These are phyloP conservation scores for Paraphaeosphaeria sporulosa DNA, from an alignment of 2,329 filamentous ascomycete genomes.

Conservation along the genomic window DNA sequence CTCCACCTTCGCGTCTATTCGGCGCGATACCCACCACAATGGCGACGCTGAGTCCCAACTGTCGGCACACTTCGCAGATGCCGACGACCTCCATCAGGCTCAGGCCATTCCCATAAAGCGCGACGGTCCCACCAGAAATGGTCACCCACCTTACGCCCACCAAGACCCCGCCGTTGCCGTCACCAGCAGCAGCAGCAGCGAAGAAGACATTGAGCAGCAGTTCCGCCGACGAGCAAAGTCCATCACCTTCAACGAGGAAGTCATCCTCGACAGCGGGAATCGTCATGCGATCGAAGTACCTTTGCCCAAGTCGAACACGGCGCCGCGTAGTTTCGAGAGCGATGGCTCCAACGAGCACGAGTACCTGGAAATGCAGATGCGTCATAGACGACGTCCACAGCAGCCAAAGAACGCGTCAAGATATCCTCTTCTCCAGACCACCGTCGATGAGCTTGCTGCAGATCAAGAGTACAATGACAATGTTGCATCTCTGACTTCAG, in stretches of 20 bases:
- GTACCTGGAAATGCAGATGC: slow-evolving; percentile 41
- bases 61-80: slow-evolving; percentile 26
- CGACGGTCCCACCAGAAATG: slow-evolving; percentile 26
- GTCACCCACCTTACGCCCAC: slow-evolving; percentile 26
- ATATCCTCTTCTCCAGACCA: slow-evolving; percentile 47
- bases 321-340: slow-evolving; percentile 31
- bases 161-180: slow-evolving; percentile 25
- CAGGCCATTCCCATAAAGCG: slow-evolving; percentile 29
- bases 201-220: slow-evolving; percentile 35
- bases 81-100: slow-evolving; percentile 27
- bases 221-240: slow-evolving; percentile 47
- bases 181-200: slow-evolving; percentile 36
- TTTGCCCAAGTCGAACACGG: slow-evolving; percentile 39
- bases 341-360: slow-evolving; percentile 44
- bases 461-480: slow-evolving; percentile 42
- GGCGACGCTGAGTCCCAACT: slow-evolving; percentile 32
- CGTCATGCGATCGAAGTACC: slow-evolving; percentile 48
- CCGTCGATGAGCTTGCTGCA: slow-evolving; percentile 41
- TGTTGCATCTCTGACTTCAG: slow-evolving; percentile 53
- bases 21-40: slow-evolving; percentile 35
- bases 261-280: slow-evolving; percentile 51
- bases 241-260: slow-evolving; percentile 52
- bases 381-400: slow-evolving; percentile 30
- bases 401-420: slow-evolving; percentile 35
- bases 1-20: slow-evolving; percentile 49